Percentiles rank a stretch among this genome's conserved stretches.
Conservation (phyloP, 2,329 filamentous ascomycete genomes). For the Zelopaecilomyces penicillatus region DNA sequence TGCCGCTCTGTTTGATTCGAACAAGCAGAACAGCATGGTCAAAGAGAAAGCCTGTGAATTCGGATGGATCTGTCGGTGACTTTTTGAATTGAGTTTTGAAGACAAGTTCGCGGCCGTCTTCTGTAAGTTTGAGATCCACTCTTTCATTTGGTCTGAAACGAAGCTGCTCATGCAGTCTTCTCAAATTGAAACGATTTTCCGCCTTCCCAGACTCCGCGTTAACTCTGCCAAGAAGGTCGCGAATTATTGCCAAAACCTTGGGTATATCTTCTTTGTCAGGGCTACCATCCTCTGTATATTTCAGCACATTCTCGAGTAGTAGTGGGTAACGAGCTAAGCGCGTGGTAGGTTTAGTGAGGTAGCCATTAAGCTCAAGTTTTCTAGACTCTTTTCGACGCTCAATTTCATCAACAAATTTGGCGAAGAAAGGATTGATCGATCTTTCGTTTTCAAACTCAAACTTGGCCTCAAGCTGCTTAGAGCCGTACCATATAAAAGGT, state of each 20-base stretch:
- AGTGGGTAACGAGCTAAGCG: constrained; percentile 89
- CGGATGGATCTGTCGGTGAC: constrained; percentile 73
- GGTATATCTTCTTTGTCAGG: constrained; percentile 89
- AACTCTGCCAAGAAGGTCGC: constrained; percentile 77
- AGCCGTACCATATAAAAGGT: constrained; percentile 93
- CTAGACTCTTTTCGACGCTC: constrained; percentile 93
- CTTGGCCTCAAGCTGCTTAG: constrained; percentile 92
- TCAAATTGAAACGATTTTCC: constrained; percentile 93
- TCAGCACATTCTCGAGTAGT: constrained; percentile 81
- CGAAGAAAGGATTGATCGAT: constrained; percentile 72
- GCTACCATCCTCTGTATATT: constrained; percentile 82
- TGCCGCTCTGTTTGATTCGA: constrained; percentile 83
- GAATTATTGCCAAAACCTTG: constrained; percentile 77
- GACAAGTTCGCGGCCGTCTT: constrained; percentile 84
- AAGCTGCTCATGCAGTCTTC: constrained; percentile 83
- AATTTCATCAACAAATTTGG: constrained; percentile 91
- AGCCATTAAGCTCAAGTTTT: constrained; percentile 94
- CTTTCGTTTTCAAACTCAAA: constrained; percentile 98
- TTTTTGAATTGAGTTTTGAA: constrained; percentile 96
- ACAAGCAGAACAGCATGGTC: constrained; percentile 93
- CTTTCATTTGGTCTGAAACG: constrained; percentile 85
- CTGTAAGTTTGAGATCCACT: constrained; percentile 88
- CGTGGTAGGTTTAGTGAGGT: constrained; percentile 94
- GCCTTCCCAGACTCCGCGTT: constrained; percentile 95
- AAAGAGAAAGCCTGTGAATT: constrained; percentile 92